Base-by-base conservation (phyloP, 1,284 basidiomycete genomes). In the Trichosporon coremiiforme region DNA sequence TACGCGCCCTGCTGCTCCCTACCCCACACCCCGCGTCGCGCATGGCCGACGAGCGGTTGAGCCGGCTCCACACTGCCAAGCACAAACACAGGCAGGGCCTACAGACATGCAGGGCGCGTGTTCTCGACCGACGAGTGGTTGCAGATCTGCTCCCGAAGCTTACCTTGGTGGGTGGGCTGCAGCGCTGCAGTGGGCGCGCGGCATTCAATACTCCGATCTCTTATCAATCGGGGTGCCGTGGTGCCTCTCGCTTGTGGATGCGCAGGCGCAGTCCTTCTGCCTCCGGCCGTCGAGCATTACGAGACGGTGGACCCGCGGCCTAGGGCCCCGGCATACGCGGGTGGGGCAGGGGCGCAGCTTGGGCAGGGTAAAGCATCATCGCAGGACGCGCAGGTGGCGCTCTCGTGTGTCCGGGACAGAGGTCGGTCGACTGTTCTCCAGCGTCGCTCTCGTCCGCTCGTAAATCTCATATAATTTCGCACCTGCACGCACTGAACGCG, bases 151-250 rank as follows among this genome's bases (percentile, higher is more conserved):
- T 20, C 20, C 47, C 47, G 20, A 45, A 45, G 41, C 41, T 45
- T 45, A 45, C 15, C 41, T 15, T n/a, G n/a, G 15, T 17, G n/a
- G n/a, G 17, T 45, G 41, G 41, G 41, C 41, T 17, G 15, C n/a
- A n/a, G n/a, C n/a, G n/a, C n/a, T n/a, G 41, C 17, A 5, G 41
- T 17, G 41, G 41, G 17, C 47, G 20, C 47, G 47, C 47, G 47
- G 20, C 8, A 10, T 53, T 22, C 20, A 53, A 22, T 53, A 53
- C 22, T 22, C 47, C 47, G 47, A 53, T 53, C 47, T 53, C 47
- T 53, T 53, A 53, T 53, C 47, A 22, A 53, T 53, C 47, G 47
- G 47, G 47, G 47, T 53, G 47, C 47, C 47, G 47, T 53, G 13
- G 45, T 47, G n/a, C 47, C 47, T 53, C 3, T 20, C 47, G 47